These are phyloP conservation scores for Pseudozyma pruni DNA, from an alignment of 1,284 basidiomycete genomes.

Conservation along the genomic window DNA sequence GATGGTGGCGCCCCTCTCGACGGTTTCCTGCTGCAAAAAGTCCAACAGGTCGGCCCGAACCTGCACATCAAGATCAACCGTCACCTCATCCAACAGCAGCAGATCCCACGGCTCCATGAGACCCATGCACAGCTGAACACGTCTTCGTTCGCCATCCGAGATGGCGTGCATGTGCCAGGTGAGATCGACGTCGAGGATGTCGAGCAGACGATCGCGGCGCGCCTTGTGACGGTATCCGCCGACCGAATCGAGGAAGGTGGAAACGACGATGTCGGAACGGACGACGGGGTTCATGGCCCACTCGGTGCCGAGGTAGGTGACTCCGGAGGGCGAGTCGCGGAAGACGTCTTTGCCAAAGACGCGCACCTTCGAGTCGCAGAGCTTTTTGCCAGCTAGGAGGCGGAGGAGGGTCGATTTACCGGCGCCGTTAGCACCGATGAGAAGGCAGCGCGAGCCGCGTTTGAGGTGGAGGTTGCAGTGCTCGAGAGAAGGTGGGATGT, in stretches of 20 bases:
- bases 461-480: slow-evolving; percentile 57
- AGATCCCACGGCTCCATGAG: slow-evolving; percentile 96
- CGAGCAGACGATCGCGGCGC: slow-evolving; percentile 83
- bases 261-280: slow-evolving; percentile 71
- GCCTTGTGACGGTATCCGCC: slow-evolving; percentile 94
- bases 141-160: slow-evolving; percentile 91
- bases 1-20: slow-evolving; percentile 84
- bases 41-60: slow-evolving; percentile 89
- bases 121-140: slow-evolving; percentile 95
- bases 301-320: slow-evolving; percentile 80
- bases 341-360: slow-evolving; percentile 67
- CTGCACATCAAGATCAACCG: slow-evolving; percentile 97
- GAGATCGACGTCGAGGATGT: slow-evolving; percentile 91
- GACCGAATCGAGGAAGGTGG: slow-evolving; percentile 81
- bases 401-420: slow-evolving; percentile 96
- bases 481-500: slow-evolving; percentile 53
- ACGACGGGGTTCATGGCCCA: slow-evolving; percentile 97
- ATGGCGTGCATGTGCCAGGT: slow-evolving; percentile 83
- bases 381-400: slow-evolving; percentile 86
- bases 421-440: slow-evolving; percentile 72
- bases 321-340: slow-evolving; percentile 58
- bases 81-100: slow-evolving; percentile 93
- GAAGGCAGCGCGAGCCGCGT: slow-evolving; percentile 60
- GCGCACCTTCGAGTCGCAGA: slow-evolving; percentile 55
- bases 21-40: slow-evolving; percentile 87